phyloP scores from a whole-genome alignment of 2,329 filamentous ascomycete genomes.

The Ascochyta pisi region DNA sequence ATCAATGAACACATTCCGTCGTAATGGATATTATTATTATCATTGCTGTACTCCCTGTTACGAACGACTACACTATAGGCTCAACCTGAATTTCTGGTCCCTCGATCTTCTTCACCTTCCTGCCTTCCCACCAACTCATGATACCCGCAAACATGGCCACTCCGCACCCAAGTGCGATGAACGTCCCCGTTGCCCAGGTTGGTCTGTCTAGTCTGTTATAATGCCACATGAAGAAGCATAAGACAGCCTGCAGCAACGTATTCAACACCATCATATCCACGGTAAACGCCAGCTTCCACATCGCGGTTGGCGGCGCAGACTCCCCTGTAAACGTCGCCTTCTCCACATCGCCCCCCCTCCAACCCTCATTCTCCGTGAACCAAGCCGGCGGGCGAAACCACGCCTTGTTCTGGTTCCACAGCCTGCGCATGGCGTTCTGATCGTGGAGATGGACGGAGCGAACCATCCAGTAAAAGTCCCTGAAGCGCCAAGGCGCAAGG shows the following conservation, averaged over 20 bases:
- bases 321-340: constrained; percentile 68
- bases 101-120: constrained; percentile 45
- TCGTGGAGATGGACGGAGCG: constrained; percentile 59
- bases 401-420: constrained; percentile 74
- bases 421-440: constrained; percentile 60
- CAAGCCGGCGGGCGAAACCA: constrained; percentile 79
- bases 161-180: constrained; percentile 75
- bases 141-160: constrained; percentile 72
- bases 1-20: not conserved
- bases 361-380: constrained; percentile 55
- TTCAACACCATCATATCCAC: constrained; percentile 81
- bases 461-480: constrained; percentile 76
- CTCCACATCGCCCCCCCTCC: constrained; percentile 35
- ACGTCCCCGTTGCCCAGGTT: constrained; percentile 70
- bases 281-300: constrained; percentile 80
- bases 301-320: constrained; percentile 69
- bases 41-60: not conserved
- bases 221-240: constrained; percentile 84
- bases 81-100: constrained; percentile 23
- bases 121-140: constrained; percentile 74
- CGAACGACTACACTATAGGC: not conserved
- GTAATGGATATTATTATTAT: not conserved
- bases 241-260: constrained; percentile 74
- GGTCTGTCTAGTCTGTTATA: constrained; percentile 74
- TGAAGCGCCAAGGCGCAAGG: constrained; percentile 80